Conservation (phyloP, 139 green algal species). For the Trebouxia sp. region DNA sequence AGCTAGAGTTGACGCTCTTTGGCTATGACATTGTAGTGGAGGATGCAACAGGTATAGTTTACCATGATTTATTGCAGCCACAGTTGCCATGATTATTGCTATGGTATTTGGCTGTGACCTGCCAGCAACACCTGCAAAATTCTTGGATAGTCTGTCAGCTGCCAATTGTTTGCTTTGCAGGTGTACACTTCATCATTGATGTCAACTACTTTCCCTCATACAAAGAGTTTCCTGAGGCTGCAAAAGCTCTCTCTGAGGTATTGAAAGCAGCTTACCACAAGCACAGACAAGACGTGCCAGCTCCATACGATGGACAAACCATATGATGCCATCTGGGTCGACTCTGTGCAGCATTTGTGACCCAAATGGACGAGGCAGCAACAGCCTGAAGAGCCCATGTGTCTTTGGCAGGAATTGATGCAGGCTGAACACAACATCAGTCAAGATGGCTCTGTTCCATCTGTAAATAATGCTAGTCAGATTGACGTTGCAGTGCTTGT, state of each 20-base stretch:
- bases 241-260: slow-evolving; percentile 18
- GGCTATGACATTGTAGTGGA: slow-evolving; percentile 70
- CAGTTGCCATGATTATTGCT: background rate
- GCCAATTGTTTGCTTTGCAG: slow-evolving; percentile 30
- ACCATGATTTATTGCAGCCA: background rate
- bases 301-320: too few relatives aligned
- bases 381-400: too few relatives aligned
- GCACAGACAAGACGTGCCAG: too few relatives aligned
- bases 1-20: slow-evolving; percentile 71
- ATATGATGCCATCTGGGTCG: too few relatives aligned
- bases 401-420: too few relatives aligned
- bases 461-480: too few relatives aligned
- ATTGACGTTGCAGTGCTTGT: too few relatives aligned
- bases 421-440: too few relatives aligned
- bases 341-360: too few relatives aligned
- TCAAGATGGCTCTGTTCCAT: too few relatives aligned
- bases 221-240: slow-evolving; percentile 45
- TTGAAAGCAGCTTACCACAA: background rate
- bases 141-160: background rate
- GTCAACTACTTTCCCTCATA: slow-evolving; percentile 82
- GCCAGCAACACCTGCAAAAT: background rate
- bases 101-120: background rate
- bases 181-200: slow-evolving; percentile 58
- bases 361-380: too few relatives aligned
- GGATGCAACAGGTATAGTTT: background rate